phyloP scores from a whole-genome alignment of 805 yeast genomes.

The Scheffersomyces ergatensis region DNA sequence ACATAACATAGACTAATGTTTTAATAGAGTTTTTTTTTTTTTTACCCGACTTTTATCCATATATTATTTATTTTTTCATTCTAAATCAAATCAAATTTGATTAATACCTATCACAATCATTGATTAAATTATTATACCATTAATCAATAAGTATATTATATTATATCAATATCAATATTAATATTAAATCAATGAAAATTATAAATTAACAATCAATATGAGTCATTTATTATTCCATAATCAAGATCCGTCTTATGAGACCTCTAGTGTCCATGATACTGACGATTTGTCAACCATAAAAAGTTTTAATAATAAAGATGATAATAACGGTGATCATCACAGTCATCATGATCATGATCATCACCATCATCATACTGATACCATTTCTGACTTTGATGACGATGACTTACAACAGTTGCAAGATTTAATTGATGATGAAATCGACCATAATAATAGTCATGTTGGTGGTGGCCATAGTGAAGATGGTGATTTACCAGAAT shows the following conservation, averaged over 20 bases:
- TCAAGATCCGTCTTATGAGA: conserved; percentile 5
- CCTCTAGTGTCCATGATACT: conserved; percentile 1
- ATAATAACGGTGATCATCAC: background rate
- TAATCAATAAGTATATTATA: too few relatives aligned
- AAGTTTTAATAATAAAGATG: background rate
- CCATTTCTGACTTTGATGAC: conserved; percentile 1
- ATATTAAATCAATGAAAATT: too few relatives aligned
- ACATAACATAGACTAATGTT: too few relatives aligned
- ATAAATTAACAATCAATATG: too few relatives aligned
- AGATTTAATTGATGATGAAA: conserved; percentile 7
- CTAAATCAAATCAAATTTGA: too few relatives aligned
- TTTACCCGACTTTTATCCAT: too few relatives aligned
- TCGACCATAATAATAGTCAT: background rate
- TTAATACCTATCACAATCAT: too few relatives aligned
- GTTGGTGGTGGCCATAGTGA: background rate
- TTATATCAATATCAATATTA: too few relatives aligned
- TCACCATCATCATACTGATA: background rate
- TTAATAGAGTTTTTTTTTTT: too few relatives aligned
- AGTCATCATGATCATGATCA: conserved; percentile 3
- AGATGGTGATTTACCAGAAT: conserved; percentile 6
- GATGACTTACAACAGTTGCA: conserved; percentile 5
- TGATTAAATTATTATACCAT: too few relatives aligned
- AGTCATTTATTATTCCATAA: conserved; percentile 21
- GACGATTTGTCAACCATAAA: background rate
- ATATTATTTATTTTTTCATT: too few relatives aligned